These are phyloP conservation scores for Henningerozyma blattae DNA, from an alignment of 805 yeast species.

Conservation along the genomic window DNA sequence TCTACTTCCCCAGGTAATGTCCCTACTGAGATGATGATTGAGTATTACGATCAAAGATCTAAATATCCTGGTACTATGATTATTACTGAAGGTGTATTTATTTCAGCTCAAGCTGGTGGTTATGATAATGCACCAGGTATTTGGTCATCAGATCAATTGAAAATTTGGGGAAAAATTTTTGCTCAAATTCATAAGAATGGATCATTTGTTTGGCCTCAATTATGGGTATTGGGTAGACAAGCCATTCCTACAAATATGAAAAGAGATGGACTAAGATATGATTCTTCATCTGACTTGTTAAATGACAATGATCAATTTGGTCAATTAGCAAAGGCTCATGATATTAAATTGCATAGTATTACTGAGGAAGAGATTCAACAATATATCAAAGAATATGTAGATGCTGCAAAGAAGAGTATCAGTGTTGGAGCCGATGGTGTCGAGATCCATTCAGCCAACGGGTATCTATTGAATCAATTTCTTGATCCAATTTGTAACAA, in stretches of 20 bases:
- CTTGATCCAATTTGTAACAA: constrained; percentile 34
- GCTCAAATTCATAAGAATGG: constrained; percentile 39
- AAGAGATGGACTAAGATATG: constrained; percentile 26
- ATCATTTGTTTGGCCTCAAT: constrained; percentile 34
- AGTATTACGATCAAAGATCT: constrained; percentile 46
- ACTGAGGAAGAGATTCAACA: constrained; percentile 28
- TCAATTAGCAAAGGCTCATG: constrained; percentile 23
- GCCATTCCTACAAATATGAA: constrained; percentile 28
- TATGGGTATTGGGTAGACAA: constrained; percentile 38
- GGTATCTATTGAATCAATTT: constrained; percentile 47
- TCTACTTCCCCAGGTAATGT: constrained; percentile 25
- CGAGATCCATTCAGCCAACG: constrained; percentile 58
- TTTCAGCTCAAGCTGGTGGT: constrained; percentile 30
- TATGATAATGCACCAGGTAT: constrained; percentile 37
- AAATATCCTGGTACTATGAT: constrained; percentile 38
- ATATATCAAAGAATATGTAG: constrained; percentile 29
- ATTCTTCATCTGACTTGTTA: constrained; percentile 28
- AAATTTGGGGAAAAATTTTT: constrained; percentile 37
- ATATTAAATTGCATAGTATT: constrained; percentile 22
- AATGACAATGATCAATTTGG: constrained; percentile 25
- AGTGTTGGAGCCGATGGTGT: constrained; percentile 40
- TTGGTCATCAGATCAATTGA: constrained; percentile 32
- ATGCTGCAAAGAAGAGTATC: constrained; percentile 31
- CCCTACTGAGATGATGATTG: constrained; percentile 30
- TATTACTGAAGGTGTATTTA: constrained; percentile 46